phyloP scores from a whole-genome alignment of 768 basidiomycete genomes.

The Rhizopogon vinicolor region DNA sequence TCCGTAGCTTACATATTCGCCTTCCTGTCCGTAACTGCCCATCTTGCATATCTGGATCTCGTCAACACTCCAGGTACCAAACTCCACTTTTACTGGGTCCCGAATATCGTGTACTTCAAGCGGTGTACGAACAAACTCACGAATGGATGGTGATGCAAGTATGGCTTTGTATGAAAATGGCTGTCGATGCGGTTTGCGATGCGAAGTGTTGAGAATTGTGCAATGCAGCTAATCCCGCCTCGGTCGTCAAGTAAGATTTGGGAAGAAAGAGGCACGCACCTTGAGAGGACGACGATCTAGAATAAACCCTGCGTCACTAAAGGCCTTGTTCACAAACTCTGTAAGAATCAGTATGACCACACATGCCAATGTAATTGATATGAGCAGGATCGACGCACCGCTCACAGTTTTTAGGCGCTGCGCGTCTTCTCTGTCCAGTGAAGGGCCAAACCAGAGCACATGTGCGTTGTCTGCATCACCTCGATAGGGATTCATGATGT shows the following conservation, averaged over 20 bases:
- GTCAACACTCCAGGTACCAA: conserved; percentile 50
- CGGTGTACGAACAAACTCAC: conserved; percentile 3
- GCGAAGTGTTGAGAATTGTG: conserved; percentile 44
- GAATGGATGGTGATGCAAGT: conserved; percentile 23
- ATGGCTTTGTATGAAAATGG: conserved; percentile 40
- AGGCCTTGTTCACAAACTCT: conserved; percentile 40
- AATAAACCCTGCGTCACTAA: conserved; percentile 38
- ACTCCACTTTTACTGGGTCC: conserved; percentile 32
- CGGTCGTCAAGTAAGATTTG: not conserved
- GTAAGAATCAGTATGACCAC: conserved; percentile 3
- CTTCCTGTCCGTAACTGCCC: conserved; percentile 61
- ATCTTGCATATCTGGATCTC: conserved; percentile 67
- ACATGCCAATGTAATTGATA: not conserved
- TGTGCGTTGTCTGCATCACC: conserved; percentile 39
- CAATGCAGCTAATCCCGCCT: conserved; percentile 38
- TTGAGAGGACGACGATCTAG: conserved; percentile 47
- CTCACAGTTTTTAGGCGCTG: conserved; percentile 26
- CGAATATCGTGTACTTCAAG: conserved; percentile 2
- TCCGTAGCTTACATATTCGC: conserved; percentile 53
- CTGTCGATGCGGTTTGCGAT: conserved; percentile 36
- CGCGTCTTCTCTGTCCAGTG: conserved; percentile 26
- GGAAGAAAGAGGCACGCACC: conserved; percentile 23
- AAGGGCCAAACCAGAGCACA: conserved; percentile 54
- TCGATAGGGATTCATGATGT: conserved; percentile 42
- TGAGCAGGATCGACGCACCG: conserved; percentile 23